Conservation (phyloP, 441 rosid genomes). For the Metrosideros polymorpha region DNA sequence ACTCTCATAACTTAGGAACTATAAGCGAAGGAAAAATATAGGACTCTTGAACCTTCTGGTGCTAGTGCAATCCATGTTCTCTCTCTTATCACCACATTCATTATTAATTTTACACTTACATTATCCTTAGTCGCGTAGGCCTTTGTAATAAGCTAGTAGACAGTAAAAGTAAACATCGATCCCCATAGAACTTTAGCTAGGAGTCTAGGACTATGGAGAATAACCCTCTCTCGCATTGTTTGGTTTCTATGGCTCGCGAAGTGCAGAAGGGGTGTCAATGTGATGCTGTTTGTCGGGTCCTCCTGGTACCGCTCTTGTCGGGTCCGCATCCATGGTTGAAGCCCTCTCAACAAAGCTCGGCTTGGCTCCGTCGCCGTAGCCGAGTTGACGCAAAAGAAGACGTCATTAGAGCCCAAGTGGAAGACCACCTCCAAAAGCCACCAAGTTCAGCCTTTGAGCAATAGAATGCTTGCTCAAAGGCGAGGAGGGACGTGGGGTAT, state of each 20-base stretch:
- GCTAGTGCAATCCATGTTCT: not conserved
- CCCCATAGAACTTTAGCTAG: not conserved
- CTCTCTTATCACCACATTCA: not conserved
- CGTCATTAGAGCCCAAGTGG: too few relatives aligned
- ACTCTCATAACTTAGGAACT: not conserved
- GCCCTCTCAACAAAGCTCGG: not conserved
- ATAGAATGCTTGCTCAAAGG: too few relatives aligned
- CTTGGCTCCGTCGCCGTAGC: slow-evolving; percentile 3
- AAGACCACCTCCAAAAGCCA: too few relatives aligned
- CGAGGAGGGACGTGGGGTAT: too few relatives aligned
- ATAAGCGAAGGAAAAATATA: not conserved
- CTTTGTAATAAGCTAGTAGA: not conserved
- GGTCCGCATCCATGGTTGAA: not conserved
- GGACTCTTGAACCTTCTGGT: not conserved
- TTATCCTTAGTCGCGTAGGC: not conserved
- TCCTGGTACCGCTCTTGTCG: slow-evolving; percentile 15
- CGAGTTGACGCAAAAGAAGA: slow-evolving; percentile 18
- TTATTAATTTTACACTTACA: not conserved
- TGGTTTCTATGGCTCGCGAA: not conserved
- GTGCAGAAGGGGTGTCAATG: not conserved
- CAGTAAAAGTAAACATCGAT: not conserved
- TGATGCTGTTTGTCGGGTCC: slow-evolving; percentile 31
- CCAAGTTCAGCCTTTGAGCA: too few relatives aligned
- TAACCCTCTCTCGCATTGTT: not conserved
- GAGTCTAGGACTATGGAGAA: not conserved